phyloP scores from a whole-genome alignment of 2,329 filamentous ascomycete genomes.

The Trichoderma koningii region DNA sequence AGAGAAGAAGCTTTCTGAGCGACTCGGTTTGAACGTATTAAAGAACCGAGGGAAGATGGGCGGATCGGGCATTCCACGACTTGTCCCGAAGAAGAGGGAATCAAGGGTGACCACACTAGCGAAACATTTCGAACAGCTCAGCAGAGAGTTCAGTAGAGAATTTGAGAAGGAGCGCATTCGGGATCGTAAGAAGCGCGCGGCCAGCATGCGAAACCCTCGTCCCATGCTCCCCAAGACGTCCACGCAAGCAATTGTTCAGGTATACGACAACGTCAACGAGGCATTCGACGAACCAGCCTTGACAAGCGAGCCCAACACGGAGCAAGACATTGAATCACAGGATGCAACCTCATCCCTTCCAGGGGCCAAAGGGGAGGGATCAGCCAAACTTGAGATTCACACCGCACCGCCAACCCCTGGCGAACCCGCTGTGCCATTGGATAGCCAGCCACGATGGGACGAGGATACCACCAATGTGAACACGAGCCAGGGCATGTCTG shows the following conservation, averaged over 20 bases:
- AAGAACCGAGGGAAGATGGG: constrained; percentile 60
- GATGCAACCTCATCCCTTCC: constrained; percentile 34
- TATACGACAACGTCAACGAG: constrained; percentile 91
- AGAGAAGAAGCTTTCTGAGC: constrained; percentile 78
- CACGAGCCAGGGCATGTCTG: constrained; percentile 60
- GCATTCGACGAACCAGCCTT: constrained; percentile 80
- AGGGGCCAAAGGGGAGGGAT: constrained; percentile 34
- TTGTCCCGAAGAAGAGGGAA: constrained; percentile 72
- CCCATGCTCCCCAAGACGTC: constrained; percentile 83
- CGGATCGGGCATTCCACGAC: constrained; percentile 84
- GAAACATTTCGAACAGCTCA: constrained; percentile 94
- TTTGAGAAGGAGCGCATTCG: constrained; percentile 92
- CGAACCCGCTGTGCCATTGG: constrained; percentile 32
- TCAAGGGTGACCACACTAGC: constrained; percentile 88
- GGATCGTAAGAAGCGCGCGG: constrained; percentile 78
- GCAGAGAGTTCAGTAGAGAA: constrained; percentile 92
- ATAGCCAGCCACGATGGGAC: constrained; percentile 34
- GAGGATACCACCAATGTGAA: constrained; percentile 37
- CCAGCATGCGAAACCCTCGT: constrained; percentile 71
- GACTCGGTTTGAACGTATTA: constrained; percentile 65
- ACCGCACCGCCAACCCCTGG: constrained; percentile 31
- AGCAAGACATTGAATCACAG: constrained; percentile 28
- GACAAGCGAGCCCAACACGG: constrained; percentile 49
- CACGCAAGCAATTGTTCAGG: constrained; percentile 93
- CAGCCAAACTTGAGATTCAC: constrained; percentile 32